Conservation (phyloP, 2,329 filamentous ascomycete species). For the Phialophora chinensis region DNA sequence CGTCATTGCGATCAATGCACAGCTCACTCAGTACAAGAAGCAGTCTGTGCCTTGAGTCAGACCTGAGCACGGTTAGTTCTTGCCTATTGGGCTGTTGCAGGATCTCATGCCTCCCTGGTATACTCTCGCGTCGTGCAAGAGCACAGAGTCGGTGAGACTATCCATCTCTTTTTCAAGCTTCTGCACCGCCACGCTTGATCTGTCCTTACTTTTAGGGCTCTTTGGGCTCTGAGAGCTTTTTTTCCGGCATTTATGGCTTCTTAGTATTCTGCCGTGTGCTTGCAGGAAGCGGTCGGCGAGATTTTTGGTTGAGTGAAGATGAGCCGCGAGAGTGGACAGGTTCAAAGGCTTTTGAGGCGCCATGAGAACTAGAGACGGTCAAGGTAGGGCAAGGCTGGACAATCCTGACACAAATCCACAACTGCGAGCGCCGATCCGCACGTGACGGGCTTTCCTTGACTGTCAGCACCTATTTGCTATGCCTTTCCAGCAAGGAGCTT, state of each 20-base stretch:
- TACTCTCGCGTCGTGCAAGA: constrained; percentile 13
- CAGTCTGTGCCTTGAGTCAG: not conserved
- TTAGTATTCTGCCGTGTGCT: not conserved
- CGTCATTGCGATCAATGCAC: not conserved
- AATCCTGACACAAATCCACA: not conserved
- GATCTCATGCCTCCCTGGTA: constrained; percentile 15
- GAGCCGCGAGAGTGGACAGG: not conserved
- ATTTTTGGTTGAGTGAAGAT: constrained; percentile 1
- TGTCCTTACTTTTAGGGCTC: not conserved
- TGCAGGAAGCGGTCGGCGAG: not conserved
- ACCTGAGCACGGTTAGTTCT: not conserved
- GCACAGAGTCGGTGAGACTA: constrained; percentile 9
- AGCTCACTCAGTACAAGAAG: constrained; percentile 1
- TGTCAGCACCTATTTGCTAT: not conserved
- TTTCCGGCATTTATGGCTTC: not conserved
- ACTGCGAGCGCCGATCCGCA: not conserved
- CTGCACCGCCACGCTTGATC: constrained; percentile 2
- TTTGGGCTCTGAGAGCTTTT: not conserved
- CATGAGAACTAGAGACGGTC: not conserved
- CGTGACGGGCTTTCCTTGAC: not conserved
- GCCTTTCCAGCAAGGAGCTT: not conserved
- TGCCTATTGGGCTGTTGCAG: not conserved
- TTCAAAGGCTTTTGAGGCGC: not conserved
- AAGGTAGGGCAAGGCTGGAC: not conserved
- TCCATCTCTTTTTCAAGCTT: constrained; percentile 18